phyloP scores from a whole-genome alignment of 2,329 filamentous ascomycete genomes.

The Teratosphaeria destructans region DNA sequence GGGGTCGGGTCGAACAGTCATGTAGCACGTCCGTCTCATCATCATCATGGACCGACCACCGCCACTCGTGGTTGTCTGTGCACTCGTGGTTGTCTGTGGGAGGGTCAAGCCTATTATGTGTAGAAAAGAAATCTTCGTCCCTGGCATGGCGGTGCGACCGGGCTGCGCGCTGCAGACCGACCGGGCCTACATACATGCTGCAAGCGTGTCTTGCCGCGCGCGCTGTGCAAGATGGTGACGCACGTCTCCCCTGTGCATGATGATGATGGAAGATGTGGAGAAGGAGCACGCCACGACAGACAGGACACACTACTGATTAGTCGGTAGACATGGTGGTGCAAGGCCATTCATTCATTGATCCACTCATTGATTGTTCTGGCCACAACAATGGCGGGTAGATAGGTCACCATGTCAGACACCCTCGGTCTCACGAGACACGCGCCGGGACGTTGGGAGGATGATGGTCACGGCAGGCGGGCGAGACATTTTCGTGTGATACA shows the following conservation, averaged over 20 bases:
- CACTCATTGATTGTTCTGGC: no score
- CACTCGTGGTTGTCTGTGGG: no score
- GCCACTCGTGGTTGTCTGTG: no score
- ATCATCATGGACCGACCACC: no score
- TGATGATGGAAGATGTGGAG: conserved; percentile 1
- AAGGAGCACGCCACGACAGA: not conserved
- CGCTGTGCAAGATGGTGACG: conserved; percentile 12
- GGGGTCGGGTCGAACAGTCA: no score
- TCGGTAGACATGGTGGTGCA: not conserved
- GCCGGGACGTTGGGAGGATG: not conserved
- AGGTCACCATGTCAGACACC: not conserved
- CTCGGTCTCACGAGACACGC: no score
- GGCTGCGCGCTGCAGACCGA: conserved; percentile 8
- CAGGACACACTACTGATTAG: not conserved
- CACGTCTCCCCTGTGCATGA: conserved; percentile 7
- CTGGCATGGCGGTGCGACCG: conserved; percentile 1
- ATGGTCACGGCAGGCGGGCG: not conserved
- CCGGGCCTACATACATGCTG: conserved; percentile 1
- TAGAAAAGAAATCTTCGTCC: no score
- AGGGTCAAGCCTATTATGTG: not conserved
- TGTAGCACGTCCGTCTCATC: no score
- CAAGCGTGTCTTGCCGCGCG: conserved; percentile 13
- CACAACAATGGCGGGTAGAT: not conserved
- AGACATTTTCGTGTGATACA: not conserved
- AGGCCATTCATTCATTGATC: not conserved